Base-by-base conservation (phyloP, 306 rosid genomes). In the Heteromeles arbutifolia region DNA sequence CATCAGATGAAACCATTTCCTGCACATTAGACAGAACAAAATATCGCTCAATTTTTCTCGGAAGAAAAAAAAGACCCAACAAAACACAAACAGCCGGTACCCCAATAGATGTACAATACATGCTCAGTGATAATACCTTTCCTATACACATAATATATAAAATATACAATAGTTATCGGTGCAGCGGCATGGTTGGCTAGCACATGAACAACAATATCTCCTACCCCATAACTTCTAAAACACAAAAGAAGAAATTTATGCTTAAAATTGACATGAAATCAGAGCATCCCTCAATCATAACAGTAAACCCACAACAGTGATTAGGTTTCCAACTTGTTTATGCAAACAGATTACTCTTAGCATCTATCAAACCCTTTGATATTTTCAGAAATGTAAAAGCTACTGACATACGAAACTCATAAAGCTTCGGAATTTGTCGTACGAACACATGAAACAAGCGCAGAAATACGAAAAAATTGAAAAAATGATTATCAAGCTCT, bases 1-100 rank as follows among this genome's bases (percentile, higher is more conserved):
- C 67, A 4, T 72, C 77, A 0, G 77, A 73, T 1, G 69, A 73
- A 65, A 22, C 48, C 77, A 73, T 73, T 59, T 58, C 50, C 77
- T 73, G 68, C 77, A 73, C 41, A 73, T 17, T 18, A 41, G 17
- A 59, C 52, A 72, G 25, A 63, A 29, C 53, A 34, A 15, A 13
- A 57, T 21, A 9, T 22, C 8, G 54, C 54, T 50, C 54, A 37
- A 37, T 7, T 15, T 50, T 48, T 48, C 19, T 48, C 5, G 5
- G 9, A 53, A 31, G n/a, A 19, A 21, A 31, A 29, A 29, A 31
- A 31, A 17, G 3, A 13, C 17, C 34, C 19, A 22, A 19, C 28
- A 19, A 32, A 72, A 24, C 67, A 4, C 41, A 8, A 37, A 37
- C 24, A 39, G 39, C 39, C 1, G n/a, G 31, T 24, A 17, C 58